Percentiles rank a stretch among this genome's conserved stretches.
Conservation (phyloP, 805 yeast species). For the Teunomyces kruisii region DNA sequence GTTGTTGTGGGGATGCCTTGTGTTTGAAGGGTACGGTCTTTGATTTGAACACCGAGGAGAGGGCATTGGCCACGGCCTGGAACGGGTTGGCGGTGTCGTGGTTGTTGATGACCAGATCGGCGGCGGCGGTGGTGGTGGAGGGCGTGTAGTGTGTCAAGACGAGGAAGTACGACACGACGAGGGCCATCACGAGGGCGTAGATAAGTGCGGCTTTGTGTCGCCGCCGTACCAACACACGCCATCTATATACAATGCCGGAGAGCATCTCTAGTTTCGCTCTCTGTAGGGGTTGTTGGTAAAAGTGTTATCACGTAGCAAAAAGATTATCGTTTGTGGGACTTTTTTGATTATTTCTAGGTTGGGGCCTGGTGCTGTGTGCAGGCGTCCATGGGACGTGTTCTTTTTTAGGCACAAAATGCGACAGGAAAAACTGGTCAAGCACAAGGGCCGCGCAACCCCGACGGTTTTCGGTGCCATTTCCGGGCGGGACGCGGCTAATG, state of each 20-base stretch:
- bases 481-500: no score
- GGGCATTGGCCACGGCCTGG: background rate
- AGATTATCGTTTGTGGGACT: background rate
- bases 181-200: constrained; percentile 4
- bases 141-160: constrained; percentile 6
- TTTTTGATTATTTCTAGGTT: no score
- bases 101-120: constrained; percentile 4
- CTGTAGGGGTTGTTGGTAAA: background rate
- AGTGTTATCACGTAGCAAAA: no score
- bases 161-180: constrained; percentile 9
- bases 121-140: no score
- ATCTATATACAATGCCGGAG: background rate
- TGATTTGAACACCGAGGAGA: background rate
- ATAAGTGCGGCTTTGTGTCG: constrained; percentile 7
- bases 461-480: no score
- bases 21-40: constrained; percentile 14
- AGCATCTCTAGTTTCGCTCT: background rate
- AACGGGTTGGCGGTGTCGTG: constrained; percentile 8
- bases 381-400: background rate
- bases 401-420: no score
- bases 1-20: background rate
- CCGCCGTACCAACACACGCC: constrained; percentile 8
- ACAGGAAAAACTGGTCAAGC: no score
- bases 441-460: no score
- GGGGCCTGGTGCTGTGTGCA: background rate